phyloP scores from a whole-genome alignment of 176 grass and related monocot species.

The Rhynchospora tenuis region DNA sequence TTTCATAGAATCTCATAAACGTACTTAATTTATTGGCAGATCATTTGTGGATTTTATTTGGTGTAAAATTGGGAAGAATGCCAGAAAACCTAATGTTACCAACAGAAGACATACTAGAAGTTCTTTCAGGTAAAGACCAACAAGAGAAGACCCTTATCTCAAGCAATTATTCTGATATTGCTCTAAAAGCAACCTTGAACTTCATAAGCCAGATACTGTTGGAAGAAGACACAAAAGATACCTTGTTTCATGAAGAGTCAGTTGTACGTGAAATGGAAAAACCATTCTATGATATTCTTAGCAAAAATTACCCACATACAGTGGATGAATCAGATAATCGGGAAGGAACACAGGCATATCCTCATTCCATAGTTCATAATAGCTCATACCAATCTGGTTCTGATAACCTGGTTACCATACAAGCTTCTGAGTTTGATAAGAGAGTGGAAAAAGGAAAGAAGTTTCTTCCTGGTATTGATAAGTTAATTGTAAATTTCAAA shows the following conservation, averaged over 20 bases:
- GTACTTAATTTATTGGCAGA: neutral
- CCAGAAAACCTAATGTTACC: neutral
- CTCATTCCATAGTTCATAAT: neutral
- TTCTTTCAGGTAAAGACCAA: slow-evolving; percentile 23
- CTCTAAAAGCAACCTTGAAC: slow-evolving; percentile 35
- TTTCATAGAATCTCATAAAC: neutral
- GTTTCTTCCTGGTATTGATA: slow-evolving; percentile 28
- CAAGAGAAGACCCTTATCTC: neutral
- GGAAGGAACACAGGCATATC: neutral
- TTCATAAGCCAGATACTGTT: slow-evolving; percentile 45
- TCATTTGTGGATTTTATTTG: neutral
- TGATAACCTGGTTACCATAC: neutral
- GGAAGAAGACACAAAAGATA: slow-evolving; percentile 42
- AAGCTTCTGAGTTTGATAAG: slow-evolving; percentile 20
- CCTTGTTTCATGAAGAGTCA: slow-evolving; percentile 23
- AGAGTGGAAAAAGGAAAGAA: slow-evolving; percentile 29
- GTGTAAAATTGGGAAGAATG: neutral
- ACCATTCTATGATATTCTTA: slow-evolving; percentile 49
- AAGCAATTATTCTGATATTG: slow-evolving; percentile 9
- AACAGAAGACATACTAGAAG: neutral
- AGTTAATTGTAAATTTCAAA: slow-evolving; percentile 11
- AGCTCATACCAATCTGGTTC: neutral
- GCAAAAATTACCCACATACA: slow-evolving; percentile 32
- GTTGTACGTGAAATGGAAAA: slow-evolving; percentile 46
- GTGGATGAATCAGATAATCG: neutral